These are phyloP conservation scores for Agaricus blazei DNA, from an alignment of 768 basidiomycete genomes.

Conservation along the genomic window DNA sequence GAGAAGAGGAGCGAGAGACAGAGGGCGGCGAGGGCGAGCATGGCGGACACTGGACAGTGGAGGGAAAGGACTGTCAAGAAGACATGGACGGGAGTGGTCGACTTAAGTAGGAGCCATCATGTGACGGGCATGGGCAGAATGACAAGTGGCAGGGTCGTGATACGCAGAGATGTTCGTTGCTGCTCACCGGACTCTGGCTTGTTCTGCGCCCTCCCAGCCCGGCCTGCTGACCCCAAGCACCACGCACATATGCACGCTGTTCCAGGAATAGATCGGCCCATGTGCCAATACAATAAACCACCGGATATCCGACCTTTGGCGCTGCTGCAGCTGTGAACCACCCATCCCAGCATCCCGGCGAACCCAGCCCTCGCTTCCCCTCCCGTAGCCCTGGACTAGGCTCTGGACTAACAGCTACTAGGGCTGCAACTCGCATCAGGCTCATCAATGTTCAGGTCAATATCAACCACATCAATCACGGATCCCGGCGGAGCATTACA, in stretches of 20 bases:
- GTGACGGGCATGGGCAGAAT: constrained; percentile 10
- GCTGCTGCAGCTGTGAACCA: no score
- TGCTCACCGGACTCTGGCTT: no score
- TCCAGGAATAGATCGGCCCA: no score
- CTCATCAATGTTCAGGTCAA: not conserved
- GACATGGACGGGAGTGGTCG: constrained; percentile 16
- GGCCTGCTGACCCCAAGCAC: no score
- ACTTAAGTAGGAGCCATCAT: constrained; percentile 19
- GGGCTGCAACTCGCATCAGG: not conserved
- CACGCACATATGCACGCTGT: no score
- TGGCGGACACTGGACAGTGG: constrained; percentile 12
- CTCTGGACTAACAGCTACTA: not conserved
- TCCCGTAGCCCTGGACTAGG: no score
- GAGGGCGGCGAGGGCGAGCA: constrained; percentile 23
- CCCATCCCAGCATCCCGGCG: no score
- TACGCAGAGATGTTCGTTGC: no score
- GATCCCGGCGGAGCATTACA: not conserved
- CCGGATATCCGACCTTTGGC: no score
- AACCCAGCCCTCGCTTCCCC: no score
- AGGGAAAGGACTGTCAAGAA: constrained; percentile 11
- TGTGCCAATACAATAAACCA: no score
- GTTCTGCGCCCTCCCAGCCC: no score
- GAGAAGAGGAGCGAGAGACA: constrained; percentile 25
- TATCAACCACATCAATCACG: not conserved
- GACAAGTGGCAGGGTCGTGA: constrained; percentile 5